Percentiles rank a stretch among this genome's conserved stretches.
These are phyloP conservation scores for Backusella luteola DNA, from an alignment of 192 early-diverging fungal species.

Conservation along the genomic window DNA sequence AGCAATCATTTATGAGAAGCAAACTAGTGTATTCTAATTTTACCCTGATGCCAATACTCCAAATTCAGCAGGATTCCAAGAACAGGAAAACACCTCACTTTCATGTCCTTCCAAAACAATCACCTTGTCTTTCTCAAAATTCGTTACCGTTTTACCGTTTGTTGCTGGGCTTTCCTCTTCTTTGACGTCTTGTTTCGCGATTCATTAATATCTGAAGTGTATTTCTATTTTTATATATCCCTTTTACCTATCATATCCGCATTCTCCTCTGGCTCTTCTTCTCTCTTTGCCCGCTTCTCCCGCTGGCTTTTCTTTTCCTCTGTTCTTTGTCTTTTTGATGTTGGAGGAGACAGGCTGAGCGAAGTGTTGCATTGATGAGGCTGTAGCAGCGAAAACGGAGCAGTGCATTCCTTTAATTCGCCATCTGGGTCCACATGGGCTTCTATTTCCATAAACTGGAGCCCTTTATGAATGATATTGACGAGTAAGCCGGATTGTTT, in stretches of 20 bases:
- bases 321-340: background rate
- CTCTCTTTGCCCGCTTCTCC: conserved; percentile 47
- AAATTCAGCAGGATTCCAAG: conserved; percentile 73
- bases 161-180: background rate
- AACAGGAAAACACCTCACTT: conserved; percentile 68
- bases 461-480: conserved; percentile 84
- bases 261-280: background rate
- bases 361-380: conserved; percentile 62
- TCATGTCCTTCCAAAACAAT: conserved; percentile 66
- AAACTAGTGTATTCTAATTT: background rate
- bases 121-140: conserved; percentile 48
- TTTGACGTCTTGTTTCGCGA: background rate
- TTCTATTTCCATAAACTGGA: conserved; percentile 91
- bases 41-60: conserved; percentile 77
- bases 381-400: conserved; percentile 65
- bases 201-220: background rate
- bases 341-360: conserved; percentile 21
- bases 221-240: background rate
- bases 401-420: conserved; percentile 65
- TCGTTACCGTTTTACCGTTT: conserved; percentile 20
- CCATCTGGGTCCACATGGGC: conserved; percentile 87
- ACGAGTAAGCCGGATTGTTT: conserved; percentile 83
- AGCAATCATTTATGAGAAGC: background rate
- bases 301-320: conserved; percentile 40
- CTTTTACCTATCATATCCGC: background rate